Conservation (phyloP, 140 eudicot genomes). For the Bidens hawaiensis region DNA sequence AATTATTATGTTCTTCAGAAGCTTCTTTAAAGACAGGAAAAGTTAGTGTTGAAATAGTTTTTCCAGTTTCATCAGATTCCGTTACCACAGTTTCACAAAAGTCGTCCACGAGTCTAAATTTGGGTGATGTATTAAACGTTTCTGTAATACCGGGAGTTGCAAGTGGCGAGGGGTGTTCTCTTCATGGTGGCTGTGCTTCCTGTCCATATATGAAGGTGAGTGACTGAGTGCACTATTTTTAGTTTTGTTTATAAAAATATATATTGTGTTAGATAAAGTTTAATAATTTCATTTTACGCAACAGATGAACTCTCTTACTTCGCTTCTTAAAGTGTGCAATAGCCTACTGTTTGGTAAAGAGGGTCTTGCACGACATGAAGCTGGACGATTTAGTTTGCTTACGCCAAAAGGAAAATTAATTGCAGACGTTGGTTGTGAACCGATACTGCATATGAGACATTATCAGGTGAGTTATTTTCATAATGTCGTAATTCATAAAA, state of each 20-base stretch:
- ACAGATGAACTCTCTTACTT: slow-evolving; percentile 86
- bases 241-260: background rate
- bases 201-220: slow-evolving; percentile 98
- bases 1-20: slow-evolving; percentile 39
- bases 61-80: slow-evolving; percentile 93
- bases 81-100: slow-evolving; percentile 46
- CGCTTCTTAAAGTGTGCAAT: slow-evolving; percentile 72
- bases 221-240: background rate
- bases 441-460: slow-evolving; percentile 92
- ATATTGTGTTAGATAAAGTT: background rate
- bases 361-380: slow-evolving; percentile 57
- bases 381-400: slow-evolving; percentile 64
- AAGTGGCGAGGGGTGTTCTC: slow-evolving; percentile 96
- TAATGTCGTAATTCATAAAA: slow-evolving; percentile 22
- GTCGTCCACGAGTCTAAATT: slow-evolving; percentile 33
- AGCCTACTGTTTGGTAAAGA: slow-evolving; percentile 49
- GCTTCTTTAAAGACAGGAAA: slow-evolving; percentile 39
- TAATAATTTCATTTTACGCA: background rate
- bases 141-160: slow-evolving; percentile 86
- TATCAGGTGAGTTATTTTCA: slow-evolving; percentile 75
- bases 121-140: slow-evolving; percentile 31
- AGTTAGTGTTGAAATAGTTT: slow-evolving; percentile 80
- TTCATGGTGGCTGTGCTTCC: slow-evolving; percentile 99
- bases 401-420: slow-evolving; percentile 74
- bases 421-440: slow-evolving; percentile 97